Base-by-base conservation (phyloP, 805 yeast species). In the Pichia eremophila region DNA sequence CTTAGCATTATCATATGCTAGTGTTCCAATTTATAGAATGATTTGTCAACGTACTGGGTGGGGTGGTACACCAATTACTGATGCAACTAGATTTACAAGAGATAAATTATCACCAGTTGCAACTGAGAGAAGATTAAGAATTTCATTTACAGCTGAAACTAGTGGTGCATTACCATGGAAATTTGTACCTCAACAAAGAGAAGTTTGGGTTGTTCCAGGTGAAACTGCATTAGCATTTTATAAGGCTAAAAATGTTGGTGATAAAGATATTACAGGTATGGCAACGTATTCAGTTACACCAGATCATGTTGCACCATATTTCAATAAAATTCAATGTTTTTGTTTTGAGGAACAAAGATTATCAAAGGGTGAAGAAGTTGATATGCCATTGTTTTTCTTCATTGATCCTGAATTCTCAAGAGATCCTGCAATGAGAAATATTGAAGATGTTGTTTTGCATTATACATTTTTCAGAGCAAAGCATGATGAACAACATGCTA, bases 241-340 rank as follows among this genome's bases (percentile, higher is more conserved):
- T 70, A 85, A 82, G 64, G 99, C 99, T 25, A 85, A 82, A 64
- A 93, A 93, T 61, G 71, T 71, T 51, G 79, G 95, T 40, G 82
- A 83, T 50, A 85, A 85, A 57, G 98, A 93, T 62, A 86, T 93
- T 40, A 87, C 93, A 46, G 99, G 99, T 8, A 93, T 93, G 95
- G 99, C 99, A 2, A 93, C 99, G 0, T 93, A 93, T 64, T 84
- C 95, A 6, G 96, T 93, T 43, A 79, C 95, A 0, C 99, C 99
- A 0, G 97, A 93, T 55, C 91, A 87, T 57, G 95, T 93, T 8
- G 95, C 98, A 0, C 96, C 88, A 6, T 93, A 91, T 66, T 93
- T 93, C 71, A 88, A 88, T 70, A 93, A 93, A 67, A 93, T 93
- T 59, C 99, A 93, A 65, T 93, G 99, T 66, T 93, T 93, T 69